Evolutionary conservation across 2,329 filamentous ascomycete species (phyloP), one percentile per base, ranked within the genome.

Genomic region (Penicillium sp.): DNA sequence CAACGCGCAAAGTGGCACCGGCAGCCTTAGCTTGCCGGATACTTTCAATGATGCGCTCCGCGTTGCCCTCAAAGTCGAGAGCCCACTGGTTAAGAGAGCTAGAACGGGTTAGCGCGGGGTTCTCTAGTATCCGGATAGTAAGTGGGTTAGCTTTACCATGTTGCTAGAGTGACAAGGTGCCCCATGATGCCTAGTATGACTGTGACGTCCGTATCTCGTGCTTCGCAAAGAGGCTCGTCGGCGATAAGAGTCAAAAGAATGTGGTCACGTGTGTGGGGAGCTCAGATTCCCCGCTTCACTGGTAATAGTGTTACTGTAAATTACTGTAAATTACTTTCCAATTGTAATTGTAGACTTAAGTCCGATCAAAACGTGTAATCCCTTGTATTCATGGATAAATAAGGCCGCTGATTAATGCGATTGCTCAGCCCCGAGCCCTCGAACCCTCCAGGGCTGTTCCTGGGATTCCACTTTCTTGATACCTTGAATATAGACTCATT

Each of bases 41-140:
- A 55, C 83, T 86, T 69, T 88, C 79, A 19, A 86, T 80, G 61
- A 90, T 89, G 19, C 88, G 79, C 49, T 81, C 78, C 2, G 79
- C 73, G 67, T 90, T 90, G 38, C 86, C 86, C 61, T 83, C 78
- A 64, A 84, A 88, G 67, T 88, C 86, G 8, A 89, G 78, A 52
- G 83, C 75, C 78, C 78, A 79, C 64, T 79, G 78, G 51, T 79
- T 79, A 7, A 79, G 70, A 47, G 71, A 70, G 59, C 68, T 70
- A 35, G 5, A 29, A 41, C n/a, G n/a, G 25, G 49, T 65, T 35
- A 66, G 64, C 27, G 27, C 44, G 33, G 23, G 60, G 23, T 6
- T 21, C 31, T 21, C 33, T 44, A 39, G 38, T 23, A 48, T 27
- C 51, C 17, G 27, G 19, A 27, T 23, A 53, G 39, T 19, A 17